phyloP scores from a whole-genome alignment of 2,329 filamentous ascomycete species.

The Xylaria sp. region DNA sequence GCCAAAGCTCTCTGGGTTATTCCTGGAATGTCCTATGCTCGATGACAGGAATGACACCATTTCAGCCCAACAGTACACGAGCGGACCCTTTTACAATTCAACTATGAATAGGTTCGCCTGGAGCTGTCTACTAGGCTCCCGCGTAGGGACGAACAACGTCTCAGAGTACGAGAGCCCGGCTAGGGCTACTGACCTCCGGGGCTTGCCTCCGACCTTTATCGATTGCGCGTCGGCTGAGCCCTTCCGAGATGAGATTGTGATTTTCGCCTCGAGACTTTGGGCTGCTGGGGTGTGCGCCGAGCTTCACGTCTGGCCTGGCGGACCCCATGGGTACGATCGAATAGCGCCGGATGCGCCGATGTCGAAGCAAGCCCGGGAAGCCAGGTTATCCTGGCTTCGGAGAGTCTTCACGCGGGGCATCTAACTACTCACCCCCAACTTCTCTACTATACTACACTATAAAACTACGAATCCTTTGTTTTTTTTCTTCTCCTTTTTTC shows the following conservation, averaged over 20 bases:
- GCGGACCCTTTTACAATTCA: slow-evolving; percentile 49
- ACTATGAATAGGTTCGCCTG: slow-evolving; percentile 49
- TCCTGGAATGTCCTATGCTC: slow-evolving; percentile 57
- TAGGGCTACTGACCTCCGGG: slow-evolving; percentile 46
- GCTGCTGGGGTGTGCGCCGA: slow-evolving; percentile 50
- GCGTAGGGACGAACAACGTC: slow-evolving; percentile 45
- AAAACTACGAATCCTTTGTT: slow-evolving; percentile 8
- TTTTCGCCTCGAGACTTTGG: slow-evolving; percentile 51
- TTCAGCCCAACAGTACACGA: slow-evolving; percentile 48
- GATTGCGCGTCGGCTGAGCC: slow-evolving; percentile 52
- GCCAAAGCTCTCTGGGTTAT: slow-evolving; percentile 52
- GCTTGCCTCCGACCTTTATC: slow-evolving; percentile 51
- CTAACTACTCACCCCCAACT: slow-evolving; percentile 15
- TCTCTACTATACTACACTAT: neutral
- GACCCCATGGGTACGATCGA: slow-evolving; percentile 50
- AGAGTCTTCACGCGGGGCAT: slow-evolving; percentile 41
- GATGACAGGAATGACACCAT: slow-evolving; percentile 53
- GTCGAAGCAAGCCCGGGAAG: slow-evolving; percentile 46
- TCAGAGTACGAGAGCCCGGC: slow-evolving; percentile 50
- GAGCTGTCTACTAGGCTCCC: slow-evolving; percentile 49
- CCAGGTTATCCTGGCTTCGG: slow-evolving; percentile 48
- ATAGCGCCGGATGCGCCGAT: slow-evolving; percentile 47
- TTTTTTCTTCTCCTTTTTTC: neutral
- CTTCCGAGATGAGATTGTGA: slow-evolving; percentile 52
- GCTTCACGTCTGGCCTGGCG: slow-evolving; percentile 52